These are phyloP conservation scores for Ustilago sp. DNA, from an alignment of 1,284 basidiomycete species.

Conservation along the genomic window DNA sequence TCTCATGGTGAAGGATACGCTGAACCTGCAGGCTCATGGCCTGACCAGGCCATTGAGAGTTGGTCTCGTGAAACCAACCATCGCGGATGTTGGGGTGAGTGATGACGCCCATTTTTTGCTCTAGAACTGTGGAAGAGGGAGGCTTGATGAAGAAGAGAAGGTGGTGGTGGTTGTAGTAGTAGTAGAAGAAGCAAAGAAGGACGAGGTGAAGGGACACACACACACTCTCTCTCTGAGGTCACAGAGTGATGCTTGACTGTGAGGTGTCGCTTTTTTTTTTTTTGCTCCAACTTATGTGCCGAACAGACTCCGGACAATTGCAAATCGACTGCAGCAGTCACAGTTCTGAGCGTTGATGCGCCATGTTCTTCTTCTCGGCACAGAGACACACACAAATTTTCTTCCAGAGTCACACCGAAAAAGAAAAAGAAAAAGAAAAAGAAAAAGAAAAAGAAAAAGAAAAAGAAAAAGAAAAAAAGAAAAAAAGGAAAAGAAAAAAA, in stretches of 20 bases:
- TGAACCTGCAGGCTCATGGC: constrained; percentile 76
- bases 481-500: too few species aligned
- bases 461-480: constrained; percentile 1
- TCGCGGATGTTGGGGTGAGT: constrained; percentile 74
- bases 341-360: constrained; percentile 1
- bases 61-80: constrained; percentile 97
- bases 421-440: constrained; percentile 1
- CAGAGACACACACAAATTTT: constrained; percentile 27
- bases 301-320: not conserved
- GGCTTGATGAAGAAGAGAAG: constrained; percentile 7
- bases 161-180: constrained; percentile 25
- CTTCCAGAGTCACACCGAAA: constrained; percentile 26
- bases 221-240: constrained; percentile 1
- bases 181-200: constrained; percentile 22
- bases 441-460: constrained; percentile 2
- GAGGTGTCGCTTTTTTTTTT: not conserved
- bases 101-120: constrained; percentile 59
- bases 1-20: constrained; percentile 93
- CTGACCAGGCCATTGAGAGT: constrained; percentile 91
- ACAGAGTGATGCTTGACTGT: not conserved
- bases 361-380: not conserved
- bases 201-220: not conserved
- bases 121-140: not conserved
- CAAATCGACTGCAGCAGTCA: not conserved
- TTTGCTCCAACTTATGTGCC: constrained; percentile 3